A percentile compares a stretch with the other conserved stretches of the same genome.
These are phyloP conservation scores for Ogataea allantospora DNA, from an alignment of 805 yeast genomes.

Conservation along the genomic window DNA sequence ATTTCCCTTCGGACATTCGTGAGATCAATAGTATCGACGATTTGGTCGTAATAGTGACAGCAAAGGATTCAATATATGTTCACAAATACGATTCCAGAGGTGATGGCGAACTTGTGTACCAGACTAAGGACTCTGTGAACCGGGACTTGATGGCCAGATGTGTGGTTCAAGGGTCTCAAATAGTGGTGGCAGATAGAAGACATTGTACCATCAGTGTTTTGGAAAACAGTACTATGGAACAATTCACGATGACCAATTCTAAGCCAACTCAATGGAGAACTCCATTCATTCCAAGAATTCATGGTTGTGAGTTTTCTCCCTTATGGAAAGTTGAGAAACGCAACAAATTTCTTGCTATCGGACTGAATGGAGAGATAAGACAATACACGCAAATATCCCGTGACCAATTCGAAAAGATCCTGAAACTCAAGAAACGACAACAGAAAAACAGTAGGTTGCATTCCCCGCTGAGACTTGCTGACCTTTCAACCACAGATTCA, in stretches of 20 bases:
- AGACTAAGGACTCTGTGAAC: conserved; percentile 20
- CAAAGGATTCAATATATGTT: conserved; percentile 27
- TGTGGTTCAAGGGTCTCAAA: conserved; percentile 15
- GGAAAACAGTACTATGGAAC: conserved; percentile 2
- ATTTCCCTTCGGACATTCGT: conserved; percentile 20
- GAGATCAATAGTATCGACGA: conserved; percentile 25
- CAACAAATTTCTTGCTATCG: conserved; percentile 31
- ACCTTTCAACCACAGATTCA: not conserved
- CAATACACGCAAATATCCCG: conserved; percentile 19
- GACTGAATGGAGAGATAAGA: conserved; percentile 39
- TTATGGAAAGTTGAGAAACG: conserved; percentile 28
- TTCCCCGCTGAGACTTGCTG: conserved; percentile 6
- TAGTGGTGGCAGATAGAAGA: conserved; percentile 23
- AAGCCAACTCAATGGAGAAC: conserved; percentile 8
- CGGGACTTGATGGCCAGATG: conserved; percentile 26
- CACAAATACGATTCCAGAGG: conserved; percentile 20
- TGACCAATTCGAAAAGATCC: conserved; percentile 9
- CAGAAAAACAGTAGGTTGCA: conserved; percentile 1
- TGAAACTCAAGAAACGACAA: conserved; percentile 2
- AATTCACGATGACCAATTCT: conserved; percentile 1
- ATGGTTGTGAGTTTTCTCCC: conserved; percentile 30
- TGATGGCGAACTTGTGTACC: conserved; percentile 8
- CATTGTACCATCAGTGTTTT: conserved; percentile 19
- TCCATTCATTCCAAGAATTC: conserved; percentile 35
- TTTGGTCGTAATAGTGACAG: conserved; percentile 29